phyloP scores from a whole-genome alignment of 495 filamentous ascomycete species.

The Lasiosphaeria hispida region DNA sequence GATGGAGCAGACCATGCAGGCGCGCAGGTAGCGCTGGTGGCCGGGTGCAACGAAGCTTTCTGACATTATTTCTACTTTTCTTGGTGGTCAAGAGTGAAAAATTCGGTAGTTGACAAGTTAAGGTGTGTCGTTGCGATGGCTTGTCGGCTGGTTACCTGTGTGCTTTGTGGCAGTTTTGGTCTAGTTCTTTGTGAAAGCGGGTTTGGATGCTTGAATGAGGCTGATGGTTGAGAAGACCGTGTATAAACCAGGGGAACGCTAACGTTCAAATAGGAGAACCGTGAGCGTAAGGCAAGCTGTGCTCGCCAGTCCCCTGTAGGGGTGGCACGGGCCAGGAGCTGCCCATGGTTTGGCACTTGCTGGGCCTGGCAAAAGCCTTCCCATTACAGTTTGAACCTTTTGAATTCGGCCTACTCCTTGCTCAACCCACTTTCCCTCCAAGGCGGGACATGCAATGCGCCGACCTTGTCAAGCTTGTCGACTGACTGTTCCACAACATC shows the following conservation, averaged over 20 bases:
- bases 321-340: constrained; percentile 18
- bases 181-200: constrained; percentile 5
- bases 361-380: not conserved
- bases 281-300: no score
- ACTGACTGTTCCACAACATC: not conserved
- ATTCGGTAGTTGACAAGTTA: not conserved
- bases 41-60: constrained; percentile 61
- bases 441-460: constrained; percentile 6
- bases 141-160: not conserved
- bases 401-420: not conserved
- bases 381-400: not conserved
- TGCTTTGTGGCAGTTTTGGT: no score
- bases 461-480: not conserved
- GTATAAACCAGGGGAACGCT: not conserved
- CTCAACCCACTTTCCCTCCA: constrained; percentile 6
- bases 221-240: constrained; percentile 5
- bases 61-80: constrained; percentile 29
- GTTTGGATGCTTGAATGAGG: constrained; percentile 11
- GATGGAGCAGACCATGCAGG: constrained; percentile 97
- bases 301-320: not conserved
- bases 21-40: constrained; percentile 80
- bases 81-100: not conserved
- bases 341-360: not conserved
- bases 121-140: not conserved
- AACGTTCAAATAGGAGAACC: no score